Base-by-base conservation (phyloP, 345 rosid genomes). In the Salix exigua region DNA sequence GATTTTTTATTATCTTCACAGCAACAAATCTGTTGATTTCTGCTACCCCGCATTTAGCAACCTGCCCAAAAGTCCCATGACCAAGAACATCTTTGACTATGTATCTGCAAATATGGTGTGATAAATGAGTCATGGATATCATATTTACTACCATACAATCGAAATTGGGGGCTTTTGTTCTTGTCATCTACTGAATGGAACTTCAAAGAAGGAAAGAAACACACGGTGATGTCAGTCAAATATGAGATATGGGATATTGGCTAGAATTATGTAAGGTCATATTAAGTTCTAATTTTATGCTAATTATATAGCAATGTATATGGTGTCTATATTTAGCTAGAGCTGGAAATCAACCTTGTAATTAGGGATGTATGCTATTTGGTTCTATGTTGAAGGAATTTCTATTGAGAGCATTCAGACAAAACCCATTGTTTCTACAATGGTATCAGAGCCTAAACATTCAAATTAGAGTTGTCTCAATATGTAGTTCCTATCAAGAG, bases 31-130 rank as follows among this genome's bases (percentile, higher is more conserved):
- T 79, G 80, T 86, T 78, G 26, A 87, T 84, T 79, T 90, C 94
- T 28, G 91, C 83, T 63, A 91, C 92, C 98, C 91, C 92, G 88
- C 99, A 96, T 86, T 94, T 96, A 69, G 94, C 98, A 88, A 96
- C 98, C 84, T 96, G 99, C 66, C 98, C 98, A 83, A 96, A 96
- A 69, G 98, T 96, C 73, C 99, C 99, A 74, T 96, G 99, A 78
- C 99, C 99, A 82, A 96, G 99, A 78, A 93, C 91, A 84, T 96
- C 99, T 87, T 94, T 94, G 87, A 96, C 96, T 75, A 94, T 81
- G 82, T 96, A 94, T 83, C 99, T 96, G 87, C 79, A 84, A 73
- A 84, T 76, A 77, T 70, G 23, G 53, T 18, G 50, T 66, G 31
- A 53, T 68, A 28, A 64, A 6, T n/a, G 7, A 37, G 62, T 51